Base-by-base conservation (phyloP, 2,329 filamentous ascomycete species). In the Sporothrix brunneoviolacea region DNA sequence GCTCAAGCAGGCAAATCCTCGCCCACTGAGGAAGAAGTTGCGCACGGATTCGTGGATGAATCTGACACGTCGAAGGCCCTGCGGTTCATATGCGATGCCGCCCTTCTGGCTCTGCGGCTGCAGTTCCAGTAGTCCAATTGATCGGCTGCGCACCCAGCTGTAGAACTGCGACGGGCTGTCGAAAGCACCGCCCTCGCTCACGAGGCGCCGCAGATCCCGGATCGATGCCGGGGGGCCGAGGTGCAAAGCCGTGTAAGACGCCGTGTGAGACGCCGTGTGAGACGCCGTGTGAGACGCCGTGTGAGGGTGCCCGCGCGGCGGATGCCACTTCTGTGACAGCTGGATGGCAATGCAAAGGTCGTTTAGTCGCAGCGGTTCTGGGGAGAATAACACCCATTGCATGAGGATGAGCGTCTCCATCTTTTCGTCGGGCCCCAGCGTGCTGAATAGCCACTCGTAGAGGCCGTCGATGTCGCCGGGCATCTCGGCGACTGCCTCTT, bases 401-500 rank as follows among this genome's bases (percentile, higher is more conserved):
- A 67, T 65, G 33, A 67, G 57, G 0, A 58, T 43, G 24, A 66
- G 50, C 0, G 62, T 58, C 39, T 66, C 62, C 2, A 55, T 56
- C 21, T 59, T 60, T 46, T 67, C 65, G 4, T 55, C 50, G 1
- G 58, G 55, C 32, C 58, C 59, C 22, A 66, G 55, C 1, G 64
- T 63, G n/a, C 59, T 50, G 3, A 67, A 56, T 55, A 66, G 64
- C 64, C 64, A 66, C 37, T 62, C 61, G 51, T 66, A 67, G 12
- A 67, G 52, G 4, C 62, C 64, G 32, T 66, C 60, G 1, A 67
- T 57, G 24, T 64, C 59, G 12, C 51, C 57, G 3, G 64, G 63
- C 30, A 65, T 57, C 39, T 65, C 63, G n/a, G 59, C 58, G 5
- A 66, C 46, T 8, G 61, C 64, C 48, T 62, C 58, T 32, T 65